These are phyloP conservation scores for Phytophthora multivora DNA, from an alignment of 352 stramenopile species.

Conservation along the genomic window DNA sequence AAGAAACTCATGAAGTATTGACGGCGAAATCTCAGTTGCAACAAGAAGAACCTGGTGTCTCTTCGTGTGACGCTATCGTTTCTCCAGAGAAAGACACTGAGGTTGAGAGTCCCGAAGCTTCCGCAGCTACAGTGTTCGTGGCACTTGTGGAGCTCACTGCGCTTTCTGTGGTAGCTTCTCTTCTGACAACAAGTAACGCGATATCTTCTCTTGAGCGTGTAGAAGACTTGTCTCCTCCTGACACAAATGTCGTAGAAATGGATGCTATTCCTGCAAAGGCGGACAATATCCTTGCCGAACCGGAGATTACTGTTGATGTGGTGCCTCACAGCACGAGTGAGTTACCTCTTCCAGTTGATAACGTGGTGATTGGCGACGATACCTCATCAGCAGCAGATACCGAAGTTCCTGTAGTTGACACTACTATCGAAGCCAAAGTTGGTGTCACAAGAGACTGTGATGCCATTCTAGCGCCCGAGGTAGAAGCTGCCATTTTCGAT, in stretches of 20 bases:
- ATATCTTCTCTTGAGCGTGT: not conserved
- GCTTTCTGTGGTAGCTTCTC: constrained; percentile 2
- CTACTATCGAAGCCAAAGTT: not conserved
- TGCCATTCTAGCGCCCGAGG: not conserved
- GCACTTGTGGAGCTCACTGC: constrained; percentile 12
- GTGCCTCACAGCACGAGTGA: not conserved
- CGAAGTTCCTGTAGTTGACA: not conserved
- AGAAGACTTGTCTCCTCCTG: not conserved
- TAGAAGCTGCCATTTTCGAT: not conserved
- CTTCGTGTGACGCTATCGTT: not conserved
- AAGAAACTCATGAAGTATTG: not conserved
- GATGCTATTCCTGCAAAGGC: not conserved
- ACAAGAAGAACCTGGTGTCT: not conserved
- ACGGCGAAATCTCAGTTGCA: not conserved
- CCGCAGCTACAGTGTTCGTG: constrained; percentile 11
- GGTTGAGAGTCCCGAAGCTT: constrained; percentile 1
- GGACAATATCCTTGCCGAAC: not conserved
- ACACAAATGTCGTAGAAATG: not conserved
- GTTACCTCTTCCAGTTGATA: not conserved
- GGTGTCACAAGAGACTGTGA: not conserved
- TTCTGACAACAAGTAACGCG: not conserved
- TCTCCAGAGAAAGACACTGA: not conserved
- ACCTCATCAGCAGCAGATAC: not conserved
- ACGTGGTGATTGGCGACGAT: not conserved
- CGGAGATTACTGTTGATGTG: not conserved